Percentiles rank a stretch among this genome's conserved stretches.
phyloP scores from a whole-genome alignment of 1,139 yeast species.

The Geotrichum histeridarum region DNA sequence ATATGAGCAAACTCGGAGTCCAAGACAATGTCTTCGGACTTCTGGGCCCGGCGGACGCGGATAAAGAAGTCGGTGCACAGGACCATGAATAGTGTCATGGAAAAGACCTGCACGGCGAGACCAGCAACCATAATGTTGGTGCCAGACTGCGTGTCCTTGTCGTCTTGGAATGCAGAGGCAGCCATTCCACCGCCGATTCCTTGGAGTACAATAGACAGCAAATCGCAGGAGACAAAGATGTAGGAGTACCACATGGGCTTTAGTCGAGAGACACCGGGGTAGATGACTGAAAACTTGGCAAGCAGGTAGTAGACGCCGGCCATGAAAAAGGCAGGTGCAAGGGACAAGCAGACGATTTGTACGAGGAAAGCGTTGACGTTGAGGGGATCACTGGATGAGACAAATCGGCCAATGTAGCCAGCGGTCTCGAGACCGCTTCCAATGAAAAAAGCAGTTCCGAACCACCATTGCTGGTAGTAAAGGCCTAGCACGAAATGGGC shows the following conservation, averaged over 20 bases:
- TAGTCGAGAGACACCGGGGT: conserved; percentile 52
- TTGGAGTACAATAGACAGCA: conserved; percentile 65
- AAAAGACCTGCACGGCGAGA: conserved; percentile 67
- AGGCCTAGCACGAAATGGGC: conserved; percentile 43
- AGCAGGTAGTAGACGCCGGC: conserved; percentile 78
- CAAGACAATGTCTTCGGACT: conserved; percentile 24
- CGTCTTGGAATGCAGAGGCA: conserved; percentile 47
- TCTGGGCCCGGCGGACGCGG: conserved; percentile 40
- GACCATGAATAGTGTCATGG: conserved; percentile 61
- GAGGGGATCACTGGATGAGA: conserved; percentile 41
- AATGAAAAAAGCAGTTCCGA: conserved; percentile 53
- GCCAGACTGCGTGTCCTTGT: conserved; percentile 47
- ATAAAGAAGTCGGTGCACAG: conserved; percentile 54
- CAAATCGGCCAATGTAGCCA: conserved; percentile 66
- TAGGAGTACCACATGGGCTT: conserved; percentile 74
- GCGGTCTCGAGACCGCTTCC: conserved; percentile 62
- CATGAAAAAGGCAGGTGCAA: conserved; percentile 87
- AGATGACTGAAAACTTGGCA: conserved; percentile 67
- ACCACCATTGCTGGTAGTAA: conserved; percentile 67
- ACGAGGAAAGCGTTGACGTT: conserved; percentile 48
- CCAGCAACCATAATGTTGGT: conserved; percentile 80
- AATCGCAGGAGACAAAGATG: conserved; percentile 62
- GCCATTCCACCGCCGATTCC: conserved; percentile 83
- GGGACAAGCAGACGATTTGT: conserved; percentile 66
- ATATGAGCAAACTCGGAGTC: conserved; percentile 43